These are phyloP conservation scores for Tricholoma sp. DNA, from an alignment of 768 basidiomycete genomes.

Conservation along the genomic window DNA sequence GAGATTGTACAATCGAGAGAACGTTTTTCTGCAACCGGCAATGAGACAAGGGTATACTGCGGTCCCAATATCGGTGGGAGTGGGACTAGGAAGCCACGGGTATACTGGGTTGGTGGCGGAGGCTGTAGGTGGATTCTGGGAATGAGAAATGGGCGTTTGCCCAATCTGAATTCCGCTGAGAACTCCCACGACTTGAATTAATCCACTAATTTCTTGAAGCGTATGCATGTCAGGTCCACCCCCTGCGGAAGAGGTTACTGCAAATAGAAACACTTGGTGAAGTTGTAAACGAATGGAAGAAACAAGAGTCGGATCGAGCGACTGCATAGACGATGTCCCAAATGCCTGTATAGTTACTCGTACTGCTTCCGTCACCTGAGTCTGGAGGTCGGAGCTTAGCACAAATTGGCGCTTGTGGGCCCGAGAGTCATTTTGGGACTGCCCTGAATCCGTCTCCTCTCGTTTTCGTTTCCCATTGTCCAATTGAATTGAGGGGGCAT, in stretches of 20 bases:
- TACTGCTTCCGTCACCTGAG: slow-evolving; percentile 57
- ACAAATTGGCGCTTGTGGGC: slow-evolving; percentile 42
- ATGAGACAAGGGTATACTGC: slow-evolving; percentile 80
- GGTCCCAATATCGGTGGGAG: slow-evolving; percentile 51
- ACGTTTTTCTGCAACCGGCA: slow-evolving; percentile 59
- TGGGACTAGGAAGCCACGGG: slow-evolving; percentile 29
- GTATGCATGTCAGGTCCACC: slow-evolving; percentile 49
- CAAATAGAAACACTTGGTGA: slow-evolving; percentile 75
- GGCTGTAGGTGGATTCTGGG: slow-evolving; percentile 25
- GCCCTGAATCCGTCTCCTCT: slow-evolving; percentile 43
- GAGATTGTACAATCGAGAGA: slow-evolving; percentile 63
- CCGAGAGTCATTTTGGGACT: slow-evolving; percentile 24
- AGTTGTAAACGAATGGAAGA: slow-evolving; percentile 68
- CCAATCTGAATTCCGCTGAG: slow-evolving; percentile 73
- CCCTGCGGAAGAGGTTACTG: slow-evolving; percentile 60
- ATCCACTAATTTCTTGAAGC: slow-evolving; percentile 72
- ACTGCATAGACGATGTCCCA: slow-evolving; percentile 31
- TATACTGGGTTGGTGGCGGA: slow-evolving; percentile 27
- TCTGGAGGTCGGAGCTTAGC: slow-evolving; percentile 43
- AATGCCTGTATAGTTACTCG: slow-evolving; percentile 50
- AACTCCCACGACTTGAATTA: slow-evolving; percentile 79
- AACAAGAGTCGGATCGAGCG: slow-evolving; percentile 53
- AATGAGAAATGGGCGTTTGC: slow-evolving; percentile 33
- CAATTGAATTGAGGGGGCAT: slow-evolving; percentile 55
- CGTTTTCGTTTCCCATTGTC: slow-evolving; percentile 77